Evolutionary conservation across 345 rosid genomes (phyloP).

Genomic region (sweet orange (Citrus sinensis)): DNA sequence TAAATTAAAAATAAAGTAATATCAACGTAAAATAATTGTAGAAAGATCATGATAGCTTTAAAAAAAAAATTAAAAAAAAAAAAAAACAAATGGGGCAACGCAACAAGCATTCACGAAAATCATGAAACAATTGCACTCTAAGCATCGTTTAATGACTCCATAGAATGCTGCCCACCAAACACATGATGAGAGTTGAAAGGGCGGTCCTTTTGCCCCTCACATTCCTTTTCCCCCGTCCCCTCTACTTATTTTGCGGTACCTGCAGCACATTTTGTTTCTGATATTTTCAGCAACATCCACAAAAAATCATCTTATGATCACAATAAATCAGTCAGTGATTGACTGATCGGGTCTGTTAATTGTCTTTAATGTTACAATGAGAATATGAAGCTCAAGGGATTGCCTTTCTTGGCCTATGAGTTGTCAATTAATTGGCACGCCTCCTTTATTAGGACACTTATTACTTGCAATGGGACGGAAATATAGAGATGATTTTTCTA

Average conservation of each 20-base stretch:
- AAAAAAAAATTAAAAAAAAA: no score
- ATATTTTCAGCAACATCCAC: slow-evolving; percentile 10
- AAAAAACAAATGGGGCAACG: no score
- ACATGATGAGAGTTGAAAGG: slow-evolving; percentile 31
- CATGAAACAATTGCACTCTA: slow-evolving; percentile 36
- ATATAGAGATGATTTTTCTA: slow-evolving; percentile 19
- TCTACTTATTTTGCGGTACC: slow-evolving; percentile 10
- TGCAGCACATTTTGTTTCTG: slow-evolving; percentile 12
- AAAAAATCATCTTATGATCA: not conserved
- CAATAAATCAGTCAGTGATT: not conserved
- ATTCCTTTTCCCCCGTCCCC: slow-evolving; percentile 16
- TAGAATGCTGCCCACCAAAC: slow-evolving; percentile 23
- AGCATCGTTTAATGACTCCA: slow-evolving; percentile 14
- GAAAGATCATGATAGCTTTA: slow-evolving; percentile 18
- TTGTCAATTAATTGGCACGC: slow-evolving; percentile 28
- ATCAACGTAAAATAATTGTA: slow-evolving; percentile 4
- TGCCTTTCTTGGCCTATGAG: slow-evolving; percentile 25
- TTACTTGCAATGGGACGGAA: slow-evolving; percentile 19
- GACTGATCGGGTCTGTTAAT: not conserved
- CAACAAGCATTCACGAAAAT: slow-evolving; percentile 26
- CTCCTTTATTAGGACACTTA: slow-evolving; percentile 19
- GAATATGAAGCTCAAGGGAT: slow-evolving; percentile 17
- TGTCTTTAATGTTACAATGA: not conserved
- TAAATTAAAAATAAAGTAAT: not conserved
- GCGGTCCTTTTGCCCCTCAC: slow-evolving; percentile 17